Evolutionary conservation across 495 filamentous ascomycete genomes (phyloP), one percentile per base, ranked within the genome.

Genomic region (Cetradonia linearis): DNA sequence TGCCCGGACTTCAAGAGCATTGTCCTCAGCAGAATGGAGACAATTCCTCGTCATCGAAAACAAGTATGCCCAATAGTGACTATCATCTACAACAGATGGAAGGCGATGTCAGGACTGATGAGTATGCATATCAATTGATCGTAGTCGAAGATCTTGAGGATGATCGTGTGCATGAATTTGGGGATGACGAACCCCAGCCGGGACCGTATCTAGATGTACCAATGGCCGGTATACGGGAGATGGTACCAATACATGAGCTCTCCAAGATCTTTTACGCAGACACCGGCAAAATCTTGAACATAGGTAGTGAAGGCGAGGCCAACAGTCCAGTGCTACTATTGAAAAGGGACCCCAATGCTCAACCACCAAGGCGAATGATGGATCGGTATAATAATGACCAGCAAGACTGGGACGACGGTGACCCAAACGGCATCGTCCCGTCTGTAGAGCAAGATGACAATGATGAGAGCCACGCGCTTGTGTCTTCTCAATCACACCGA

Each of bases 261-360:
- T 88, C 89, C 27, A 97, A 94, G 66, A 93, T 99, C 28, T 97
- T 99, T 71, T 99, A 97, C 65, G 92, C 93, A 16, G 89, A 96
- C 65, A 96, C 93, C 5, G 91, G 94, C 28, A 88, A 87, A 68
- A 91, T 99, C 20, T 79, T 99, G 37, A 95, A 94, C 60, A 96
- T 97, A 60, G 85, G 83, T 37, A 82, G 79, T 40, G 83, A 89
- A 34, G 83, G 83, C 5, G 87, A 89, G 64, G 83, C 83, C 6
- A 94, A 89, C 65, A 94, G 85, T 62, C 91, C 94, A 0, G 83
- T 97, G 0, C 76, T 99, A 10, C 72, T 99, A 0, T 71, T 99
- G 31, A 96, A 95, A 67, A 78, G 94, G 66, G 90, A 97, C 67
- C 61, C 83, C 6, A 84, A 87, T 63, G 89, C 91, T 44, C 67